Evolutionary conservation across 352 stramenopile species (phyloP), one percentile per base, ranked within the genome.

Genomic region (Stramenopiles sp.): DNA sequence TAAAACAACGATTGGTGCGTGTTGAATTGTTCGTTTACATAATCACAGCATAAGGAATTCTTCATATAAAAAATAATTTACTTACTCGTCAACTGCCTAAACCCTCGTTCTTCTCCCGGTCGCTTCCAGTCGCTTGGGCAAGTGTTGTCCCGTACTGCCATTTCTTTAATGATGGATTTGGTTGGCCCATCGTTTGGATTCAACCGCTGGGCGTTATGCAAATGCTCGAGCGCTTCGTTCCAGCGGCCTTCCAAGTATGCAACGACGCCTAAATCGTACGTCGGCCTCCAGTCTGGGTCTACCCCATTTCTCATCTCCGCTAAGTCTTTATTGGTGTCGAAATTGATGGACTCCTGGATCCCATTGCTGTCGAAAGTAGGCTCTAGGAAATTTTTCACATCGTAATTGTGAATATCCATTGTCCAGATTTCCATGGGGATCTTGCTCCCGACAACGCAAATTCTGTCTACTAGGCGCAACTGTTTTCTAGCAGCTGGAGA

Each of bases 361-460:
- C 81, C 43, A 0, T 71, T 74, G 33, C 79, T 82, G 34, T 73
- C 18, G 32, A 76, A 90, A 76, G 0, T 84, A 83, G 48, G 89
- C 84, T 4, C 77, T 49, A 75, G 32, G 32, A 76, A 74, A 74
- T 76, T 76, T 49, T 4, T 32, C 0, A 78, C 37, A 1, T 86
- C 81, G 74, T 90, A 94, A 75, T 87, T 82, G 1, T 86, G 85
- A 75, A 96, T 91, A 81, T 96, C 91, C 74, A 93, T 95, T 0
- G 91, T 96, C 85, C 89, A 96, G 49, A 96, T 78, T 18, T 91
- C 87, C 84, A 96, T 94, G 0, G 90, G 90, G 75, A 94, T 92
- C 74, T 92, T 92, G 73, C 89, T 97, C 4, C 94, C 94, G 84
- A 98, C 98, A 32, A 98, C 91, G 48, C 89, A 94, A 0, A 98